Conservation (phyloP, 805 yeast genomes). For the Maudiozyma barnettii region DNA sequence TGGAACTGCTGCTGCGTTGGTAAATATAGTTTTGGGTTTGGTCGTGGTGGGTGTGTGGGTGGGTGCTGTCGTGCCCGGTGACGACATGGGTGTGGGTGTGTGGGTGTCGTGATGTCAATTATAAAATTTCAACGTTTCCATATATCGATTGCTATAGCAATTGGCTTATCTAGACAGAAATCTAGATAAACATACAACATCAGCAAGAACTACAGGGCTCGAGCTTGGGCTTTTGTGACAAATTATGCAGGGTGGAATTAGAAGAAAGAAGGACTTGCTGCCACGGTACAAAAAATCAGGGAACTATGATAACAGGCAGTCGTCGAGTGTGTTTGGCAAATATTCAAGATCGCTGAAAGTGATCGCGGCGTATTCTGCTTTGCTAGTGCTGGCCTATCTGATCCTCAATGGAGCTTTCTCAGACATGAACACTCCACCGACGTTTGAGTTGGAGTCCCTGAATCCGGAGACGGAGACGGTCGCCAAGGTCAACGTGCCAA, state of each 20-base stretch:
- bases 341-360: slow-evolving; percentile 34
- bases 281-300: slow-evolving; percentile 30
- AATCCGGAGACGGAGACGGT: not conserved
- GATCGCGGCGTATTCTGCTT: slow-evolving; percentile 30
- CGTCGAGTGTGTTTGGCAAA: slow-evolving; percentile 27
- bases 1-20: too few relatives aligned
- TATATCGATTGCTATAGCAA: too few relatives aligned
- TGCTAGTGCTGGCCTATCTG: slow-evolving; percentile 28
- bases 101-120: too few relatives aligned
- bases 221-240: too few relatives aligned
- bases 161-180: not conserved
- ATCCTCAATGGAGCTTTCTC: slow-evolving; percentile 18
- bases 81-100: not conserved
- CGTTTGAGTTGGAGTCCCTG: slow-evolving; percentile 23
- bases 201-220: too few relatives aligned
- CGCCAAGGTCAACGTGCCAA: too few relatives aligned
- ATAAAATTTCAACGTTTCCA: too few relatives aligned
- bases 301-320: slow-evolving; percentile 8
- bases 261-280: slow-evolving; percentile 30
- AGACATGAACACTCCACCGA: slow-evolving; percentile 15
- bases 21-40: too few relatives aligned
- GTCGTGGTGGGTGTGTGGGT: not conserved
- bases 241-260: slow-evolving; percentile 28
- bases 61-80: not conserved
- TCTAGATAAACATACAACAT: not conserved